Conservation (phyloP, 202 grass and related monocot genomes). For the Bolboschoenoplectus hybrid region DNA sequence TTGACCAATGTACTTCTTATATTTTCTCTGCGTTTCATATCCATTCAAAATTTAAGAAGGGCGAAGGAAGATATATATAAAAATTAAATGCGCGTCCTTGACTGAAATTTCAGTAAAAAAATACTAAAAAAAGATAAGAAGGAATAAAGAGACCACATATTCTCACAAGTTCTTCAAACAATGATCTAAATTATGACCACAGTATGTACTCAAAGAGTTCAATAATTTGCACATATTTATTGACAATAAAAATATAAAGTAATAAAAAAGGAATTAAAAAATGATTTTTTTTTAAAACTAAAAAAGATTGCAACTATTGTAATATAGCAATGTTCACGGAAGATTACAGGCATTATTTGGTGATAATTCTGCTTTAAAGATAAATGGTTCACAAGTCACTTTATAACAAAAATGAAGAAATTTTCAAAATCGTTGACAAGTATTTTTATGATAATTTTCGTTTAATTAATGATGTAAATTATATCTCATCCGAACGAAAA, state of each 20-base stretch:
- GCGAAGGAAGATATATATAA: neutral
- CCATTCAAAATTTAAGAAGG: neutral
- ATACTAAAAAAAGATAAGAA: neutral
- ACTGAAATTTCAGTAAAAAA: constrained; percentile 2
- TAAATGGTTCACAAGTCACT: neutral
- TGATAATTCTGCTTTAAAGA: neutral
- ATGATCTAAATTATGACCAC: constrained; percentile 6
- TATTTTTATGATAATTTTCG: neutral
- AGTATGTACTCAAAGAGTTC: neutral
- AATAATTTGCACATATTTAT: neutral
- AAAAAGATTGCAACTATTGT: neutral
- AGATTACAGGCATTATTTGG: neutral
- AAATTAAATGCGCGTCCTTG: neutral
- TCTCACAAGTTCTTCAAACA: neutral
- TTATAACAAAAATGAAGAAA: neutral
- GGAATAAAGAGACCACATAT: neutral
- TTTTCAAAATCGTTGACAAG: neutral
- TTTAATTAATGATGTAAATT: neutral
- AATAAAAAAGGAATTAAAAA: neutral
- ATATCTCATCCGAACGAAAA: neutral
- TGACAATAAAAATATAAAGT: neutral
- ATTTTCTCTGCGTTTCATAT: neutral
- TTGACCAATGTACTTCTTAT: neutral
- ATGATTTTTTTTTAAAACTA: neutral
- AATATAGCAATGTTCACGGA: neutral